A percentile compares a stretch with the other conserved stretches of the same genome.
Evolutionary conservation across 345 rosid genomes (phyloP).

Genomic region (Brassica incana): DNA sequence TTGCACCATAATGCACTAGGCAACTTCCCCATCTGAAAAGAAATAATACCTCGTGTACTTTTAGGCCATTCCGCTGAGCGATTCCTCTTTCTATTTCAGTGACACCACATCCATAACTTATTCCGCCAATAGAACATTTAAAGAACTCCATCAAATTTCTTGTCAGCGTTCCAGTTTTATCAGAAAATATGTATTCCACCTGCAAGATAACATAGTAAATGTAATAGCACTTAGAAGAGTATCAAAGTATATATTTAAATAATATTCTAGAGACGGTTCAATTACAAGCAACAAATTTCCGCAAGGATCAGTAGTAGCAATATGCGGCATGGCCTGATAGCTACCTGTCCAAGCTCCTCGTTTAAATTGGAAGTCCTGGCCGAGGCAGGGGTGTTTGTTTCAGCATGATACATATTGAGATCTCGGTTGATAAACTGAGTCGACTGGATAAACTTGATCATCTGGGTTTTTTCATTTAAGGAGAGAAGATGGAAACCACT

Average conservation of each 20-base stretch:
- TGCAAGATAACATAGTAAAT: slow-evolving; percentile 39
- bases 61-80: slow-evolving; percentile 68
- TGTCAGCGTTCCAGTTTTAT: slow-evolving; percentile 98
- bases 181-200: slow-evolving; percentile 98
- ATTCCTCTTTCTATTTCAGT: slow-evolving; percentile 91
- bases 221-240: slow-evolving; percentile 15
- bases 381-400: slow-evolving; percentile 87
- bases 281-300: slow-evolving; percentile 2
- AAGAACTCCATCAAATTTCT: slow-evolving; percentile 99
- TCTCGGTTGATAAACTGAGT: slow-evolving; percentile 97
- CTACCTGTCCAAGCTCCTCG: slow-evolving; percentile 99
- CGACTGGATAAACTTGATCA: slow-evolving; percentile 95
- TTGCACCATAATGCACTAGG: slow-evolving; percentile 22
- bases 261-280: not conserved
- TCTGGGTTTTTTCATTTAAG: slow-evolving; percentile 48
- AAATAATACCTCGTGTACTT: slow-evolving; percentile 64
- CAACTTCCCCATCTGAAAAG: slow-evolving; percentile 20
- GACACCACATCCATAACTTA: slow-evolving; percentile 84
- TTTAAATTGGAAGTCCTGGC: slow-evolving; percentile 98
- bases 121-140: slow-evolving; percentile 98
- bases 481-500: slow-evolving; percentile 26
- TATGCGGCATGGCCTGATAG: slow-evolving; percentile 2
- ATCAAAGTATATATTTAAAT: not conserved
- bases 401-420: slow-evolving; percentile 84
- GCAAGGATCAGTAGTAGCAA: slow-evolving; percentile 10